These are phyloP conservation scores for Centrapalus pauciflorus DNA, from an alignment of 129 eudicot genomes.

Conservation along the genomic window DNA sequence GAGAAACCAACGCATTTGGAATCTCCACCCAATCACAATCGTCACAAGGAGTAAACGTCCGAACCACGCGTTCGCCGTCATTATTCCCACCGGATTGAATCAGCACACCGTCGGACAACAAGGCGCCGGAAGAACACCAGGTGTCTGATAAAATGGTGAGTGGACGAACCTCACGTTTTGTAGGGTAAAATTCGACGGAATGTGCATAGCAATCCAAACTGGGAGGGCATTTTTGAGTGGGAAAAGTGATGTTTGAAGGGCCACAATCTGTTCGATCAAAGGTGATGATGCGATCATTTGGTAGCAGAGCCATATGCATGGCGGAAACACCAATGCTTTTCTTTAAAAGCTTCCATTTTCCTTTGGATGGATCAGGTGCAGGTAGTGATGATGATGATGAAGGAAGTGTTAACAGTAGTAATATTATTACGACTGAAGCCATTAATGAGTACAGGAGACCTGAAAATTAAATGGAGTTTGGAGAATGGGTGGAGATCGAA, in stretches of 20 bases:
- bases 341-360: slow-evolving; percentile 43
- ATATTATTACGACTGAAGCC: slow-evolving; percentile 13
- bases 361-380: slow-evolving; percentile 11
- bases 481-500: neutral
- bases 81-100: slow-evolving; percentile 42
- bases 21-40: slow-evolving; percentile 43
- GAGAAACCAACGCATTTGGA: slow-evolving; percentile 24
- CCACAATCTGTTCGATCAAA: slow-evolving; percentile 50
- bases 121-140: slow-evolving; percentile 52
- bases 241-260: slow-evolving; percentile 35
- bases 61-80: slow-evolving; percentile 36
- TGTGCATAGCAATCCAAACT: slow-evolving; percentile 33
- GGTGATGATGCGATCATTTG: slow-evolving; percentile 40
- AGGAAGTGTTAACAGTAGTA: neutral
- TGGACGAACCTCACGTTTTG: slow-evolving; percentile 29
- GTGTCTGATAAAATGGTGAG: slow-evolving; percentile 38
- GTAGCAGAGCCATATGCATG: slow-evolving; percentile 52
- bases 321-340: slow-evolving; percentile 43
- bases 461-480: neutral
- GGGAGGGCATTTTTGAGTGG: slow-evolving; percentile 28
- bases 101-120: slow-evolving; percentile 37
- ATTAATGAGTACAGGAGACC: slow-evolving; percentile 17
- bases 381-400: neutral
- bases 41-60: slow-evolving; percentile 33
- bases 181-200: slow-evolving; percentile 39